Evolutionary conservation across 345 rosid genomes (phyloP), one percentile per base, ranked within the genome.

Genomic region (Rhodamnia rubescens): DNA sequence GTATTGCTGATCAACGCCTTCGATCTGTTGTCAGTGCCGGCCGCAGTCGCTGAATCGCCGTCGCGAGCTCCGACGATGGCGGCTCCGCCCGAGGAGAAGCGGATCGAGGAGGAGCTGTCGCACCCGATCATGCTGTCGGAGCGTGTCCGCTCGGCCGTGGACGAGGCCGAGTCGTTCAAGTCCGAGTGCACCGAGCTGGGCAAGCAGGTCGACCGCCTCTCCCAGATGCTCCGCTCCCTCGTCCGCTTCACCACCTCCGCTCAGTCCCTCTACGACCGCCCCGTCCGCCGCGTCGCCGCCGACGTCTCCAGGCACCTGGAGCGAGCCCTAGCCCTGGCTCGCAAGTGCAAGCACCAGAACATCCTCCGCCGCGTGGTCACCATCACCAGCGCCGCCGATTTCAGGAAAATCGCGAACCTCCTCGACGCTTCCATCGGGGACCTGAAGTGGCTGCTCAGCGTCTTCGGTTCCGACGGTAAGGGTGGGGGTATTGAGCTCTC

Each of bases 211-310:
- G 95, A 92, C 87, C 88, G 91, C 85, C 93, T 96, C n/a, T 85
- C 93, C 49, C 94, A 94, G 51, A 94, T 91, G 94, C 96, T 94
- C 22, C 91, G 96, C 12, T 82, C 88, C 24, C 88, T 92, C 26
- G 93, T 91, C 80, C 94, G 98, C 12, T 90, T 91, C 69, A 86
- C 92, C 53, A 47, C 88, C 86, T 58, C 88, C 75, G 56, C 82
- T 47, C 82, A 32, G 82, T 74, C 84, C 24, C 55, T 84, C 49
- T 87, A 87, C 84, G 86, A 87, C 81, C 64, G 86, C 40, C 88
- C 88, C 69, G 27, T 81, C 81, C 88, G 86, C 84, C 84, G 86
- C 24, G 82, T 87, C 88, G 83, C 85, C 88, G 58, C 83, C 64
- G 88, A 87, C 82, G 83, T 84, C 84, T 81, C 59, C 47, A 53